A percentile compares a stretch with the other conserved stretches of the same genome.
Conservation (phyloP, 441 rosid genomes). For the Capsella rubella region DNA sequence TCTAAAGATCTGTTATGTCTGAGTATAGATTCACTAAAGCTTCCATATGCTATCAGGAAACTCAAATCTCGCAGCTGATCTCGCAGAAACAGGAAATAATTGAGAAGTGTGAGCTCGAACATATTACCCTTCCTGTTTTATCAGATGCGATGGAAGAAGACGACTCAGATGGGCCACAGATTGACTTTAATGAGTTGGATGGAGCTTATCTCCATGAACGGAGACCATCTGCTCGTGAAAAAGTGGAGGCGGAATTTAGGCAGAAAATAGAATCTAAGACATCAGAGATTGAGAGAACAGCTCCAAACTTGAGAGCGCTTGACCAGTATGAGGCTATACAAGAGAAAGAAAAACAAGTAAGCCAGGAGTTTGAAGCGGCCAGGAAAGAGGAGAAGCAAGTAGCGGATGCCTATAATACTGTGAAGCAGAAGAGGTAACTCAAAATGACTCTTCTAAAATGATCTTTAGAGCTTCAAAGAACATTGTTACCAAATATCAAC, state of each 20-base stretch:
- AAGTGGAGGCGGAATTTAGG: constrained; percentile 76
- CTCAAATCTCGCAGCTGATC: constrained; percentile 77
- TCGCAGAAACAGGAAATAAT: constrained; percentile 76
- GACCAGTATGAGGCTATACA: constrained; percentile 90
- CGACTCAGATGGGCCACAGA: constrained; percentile 64
- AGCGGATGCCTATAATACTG: constrained; percentile 80
- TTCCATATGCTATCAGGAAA: constrained; percentile 62
- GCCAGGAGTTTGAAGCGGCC: constrained; percentile 87
- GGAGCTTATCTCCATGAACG: constrained; percentile 80
- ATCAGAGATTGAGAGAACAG: constrained; percentile 88
- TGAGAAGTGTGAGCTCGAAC: constrained; percentile 91
- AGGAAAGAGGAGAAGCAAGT: constrained; percentile 90
- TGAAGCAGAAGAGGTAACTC: constrained; percentile 67
- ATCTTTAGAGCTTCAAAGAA: constrained; percentile 29
- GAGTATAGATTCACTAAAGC: constrained; percentile 38
- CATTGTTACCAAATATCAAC: constrained; percentile 14
- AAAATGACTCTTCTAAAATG: constrained; percentile 25
- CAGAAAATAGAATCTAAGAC: constrained; percentile 76
- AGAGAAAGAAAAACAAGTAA: constrained; percentile 83
- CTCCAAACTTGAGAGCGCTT: constrained; percentile 96
- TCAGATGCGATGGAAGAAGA: constrained; percentile 85
- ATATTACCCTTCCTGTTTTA: constrained; percentile 72
- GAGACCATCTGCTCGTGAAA: constrained; percentile 84
- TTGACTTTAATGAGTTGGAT: constrained; percentile 84
- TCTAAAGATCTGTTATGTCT: constrained; percentile 17